phyloP scores from a whole-genome alignment of 371 early-diverging fungal species.

The Haplosporangium sp. region DNA sequence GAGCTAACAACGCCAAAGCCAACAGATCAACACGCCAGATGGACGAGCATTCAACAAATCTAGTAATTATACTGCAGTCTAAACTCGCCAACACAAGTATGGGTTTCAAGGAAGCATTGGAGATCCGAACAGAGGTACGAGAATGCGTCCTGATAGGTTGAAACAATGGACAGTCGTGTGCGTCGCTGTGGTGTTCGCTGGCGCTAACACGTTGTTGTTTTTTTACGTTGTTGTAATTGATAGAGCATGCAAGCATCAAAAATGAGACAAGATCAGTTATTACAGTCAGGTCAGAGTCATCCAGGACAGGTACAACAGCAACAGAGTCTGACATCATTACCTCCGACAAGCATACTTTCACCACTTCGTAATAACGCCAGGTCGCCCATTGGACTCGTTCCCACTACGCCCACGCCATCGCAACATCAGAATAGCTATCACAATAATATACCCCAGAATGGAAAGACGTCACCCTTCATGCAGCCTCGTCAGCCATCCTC shows the following conservation, averaged over 20 bases:
- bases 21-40: constrained; percentile 73
- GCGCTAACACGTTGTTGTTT: neutral
- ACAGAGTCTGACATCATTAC: constrained; percentile 26
- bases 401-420: constrained; percentile 38
- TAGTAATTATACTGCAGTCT: constrained; percentile 91
- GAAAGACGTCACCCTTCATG: constrained; percentile 65
- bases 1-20: constrained; percentile 65
- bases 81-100: constrained; percentile 90
- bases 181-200: neutral
- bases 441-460: constrained; percentile 49
- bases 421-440: constrained; percentile 17
- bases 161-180: neutral
- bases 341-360: constrained; percentile 38
- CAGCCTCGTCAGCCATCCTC: constrained; percentile 34
- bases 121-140: constrained; percentile 82
- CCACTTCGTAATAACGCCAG: constrained; percentile 54
- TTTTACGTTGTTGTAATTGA: neutral
- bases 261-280: constrained; percentile 68
- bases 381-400: constrained; percentile 52
- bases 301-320: constrained; percentile 49
- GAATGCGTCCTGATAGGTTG: neutral
- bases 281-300: constrained; percentile 12
- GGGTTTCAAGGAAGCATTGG: constrained; percentile 93
- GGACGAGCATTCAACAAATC: constrained; percentile 91
- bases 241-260: constrained; percentile 77